Conservation (phyloP, 2,329 filamentous ascomycete genomes). For the Colletotrichum tropicale region DNA sequence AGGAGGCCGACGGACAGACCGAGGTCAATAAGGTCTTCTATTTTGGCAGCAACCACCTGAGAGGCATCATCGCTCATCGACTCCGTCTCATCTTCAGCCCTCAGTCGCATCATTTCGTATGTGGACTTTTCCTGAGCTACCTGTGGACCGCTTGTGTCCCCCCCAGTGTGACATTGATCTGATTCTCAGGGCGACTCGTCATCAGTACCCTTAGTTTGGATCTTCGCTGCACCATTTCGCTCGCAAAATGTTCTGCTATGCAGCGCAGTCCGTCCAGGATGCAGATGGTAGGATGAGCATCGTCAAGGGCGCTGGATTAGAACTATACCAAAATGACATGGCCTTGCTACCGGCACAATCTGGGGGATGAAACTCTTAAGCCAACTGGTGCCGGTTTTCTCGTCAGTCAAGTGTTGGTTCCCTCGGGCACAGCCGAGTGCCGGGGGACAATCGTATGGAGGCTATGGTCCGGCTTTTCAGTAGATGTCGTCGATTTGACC, state of each 20-base stretch:
- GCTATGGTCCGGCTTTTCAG: not conserved
- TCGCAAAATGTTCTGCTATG: conserved; percentile 7
- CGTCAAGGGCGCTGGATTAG: too few relatives aligned
- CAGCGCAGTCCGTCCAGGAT: conserved; percentile 21
- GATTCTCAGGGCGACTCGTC: conserved; percentile 21
- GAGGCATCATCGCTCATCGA: conserved; percentile 21
- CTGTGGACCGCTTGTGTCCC: not conserved
- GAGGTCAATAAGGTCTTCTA: conserved; percentile 17
- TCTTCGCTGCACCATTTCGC: not conserved
- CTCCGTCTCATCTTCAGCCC: conserved; percentile 20
- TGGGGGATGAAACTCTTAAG: not conserved
- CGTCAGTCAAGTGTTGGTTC: not conserved
- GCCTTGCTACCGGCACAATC: not conserved
- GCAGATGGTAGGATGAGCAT: conserved; percentile 17
- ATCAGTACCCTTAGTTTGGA: conserved; percentile 21
- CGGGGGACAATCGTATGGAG: not conserved
- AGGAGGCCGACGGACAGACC: conserved; percentile 10
- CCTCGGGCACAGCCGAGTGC: not conserved
- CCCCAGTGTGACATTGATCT: conserved; percentile 22
- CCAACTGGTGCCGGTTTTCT: not conserved
- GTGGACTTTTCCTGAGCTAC: too few relatives aligned
- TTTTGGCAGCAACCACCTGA: conserved; percentile 12
- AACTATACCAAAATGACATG: not conserved
- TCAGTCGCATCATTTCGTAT: conserved; percentile 17
- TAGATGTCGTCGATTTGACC: not conserved